These are phyloP conservation scores for Blastobotrys raffinosifermentans DNA, from an alignment of 1,139 yeast species.

Conservation along the genomic window DNA sequence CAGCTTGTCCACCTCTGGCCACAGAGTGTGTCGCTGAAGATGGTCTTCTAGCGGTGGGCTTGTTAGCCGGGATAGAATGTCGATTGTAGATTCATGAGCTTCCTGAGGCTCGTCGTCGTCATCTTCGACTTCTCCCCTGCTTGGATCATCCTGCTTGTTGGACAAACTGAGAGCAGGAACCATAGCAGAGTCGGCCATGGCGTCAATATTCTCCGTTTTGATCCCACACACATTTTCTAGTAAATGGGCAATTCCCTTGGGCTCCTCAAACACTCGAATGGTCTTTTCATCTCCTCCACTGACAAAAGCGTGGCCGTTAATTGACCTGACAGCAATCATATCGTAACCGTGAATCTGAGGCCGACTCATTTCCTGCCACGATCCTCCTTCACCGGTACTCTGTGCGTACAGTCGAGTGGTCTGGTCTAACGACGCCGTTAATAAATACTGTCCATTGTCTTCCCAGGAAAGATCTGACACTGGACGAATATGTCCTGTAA, in stretches of 20 bases:
- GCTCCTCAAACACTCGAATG: constrained; percentile 81
- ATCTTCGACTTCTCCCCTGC: no score
- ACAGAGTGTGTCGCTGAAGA: constrained; percentile 82
- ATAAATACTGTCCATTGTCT: constrained; percentile 54
- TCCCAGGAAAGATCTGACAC: constrained; percentile 85
- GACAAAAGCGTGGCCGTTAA: constrained; percentile 60
- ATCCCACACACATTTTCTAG: constrained; percentile 52
- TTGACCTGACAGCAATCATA: constrained; percentile 74
- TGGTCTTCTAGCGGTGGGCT: constrained; percentile 84
- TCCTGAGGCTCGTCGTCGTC: constrained; percentile 35
- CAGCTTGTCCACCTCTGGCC: constrained; percentile 91
- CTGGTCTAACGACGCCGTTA: constrained; percentile 84
- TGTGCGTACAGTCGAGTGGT: constrained; percentile 80
- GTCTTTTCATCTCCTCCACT: constrained; percentile 97
- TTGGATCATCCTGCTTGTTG: constrained; percentile 72
- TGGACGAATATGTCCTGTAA: constrained; percentile 70
- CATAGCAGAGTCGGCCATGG: constrained; percentile 73
- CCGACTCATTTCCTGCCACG: constrained; percentile 90
- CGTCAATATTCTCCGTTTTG: constrained; percentile 23
- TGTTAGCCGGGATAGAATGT: constrained; percentile 36
- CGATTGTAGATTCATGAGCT: constrained; percentile 16
- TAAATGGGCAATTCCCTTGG: constrained; percentile 66
- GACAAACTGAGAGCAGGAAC: constrained; percentile 93
- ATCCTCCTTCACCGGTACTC: constrained; percentile 39
- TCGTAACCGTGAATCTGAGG: constrained; percentile 99